A percentile compares a stretch with the other conserved stretches of the same genome.
Evolutionary conservation across 2,329 filamentous ascomycete species (phyloP).

Genomic region (Trichophyton mentagrophytes): DNA sequence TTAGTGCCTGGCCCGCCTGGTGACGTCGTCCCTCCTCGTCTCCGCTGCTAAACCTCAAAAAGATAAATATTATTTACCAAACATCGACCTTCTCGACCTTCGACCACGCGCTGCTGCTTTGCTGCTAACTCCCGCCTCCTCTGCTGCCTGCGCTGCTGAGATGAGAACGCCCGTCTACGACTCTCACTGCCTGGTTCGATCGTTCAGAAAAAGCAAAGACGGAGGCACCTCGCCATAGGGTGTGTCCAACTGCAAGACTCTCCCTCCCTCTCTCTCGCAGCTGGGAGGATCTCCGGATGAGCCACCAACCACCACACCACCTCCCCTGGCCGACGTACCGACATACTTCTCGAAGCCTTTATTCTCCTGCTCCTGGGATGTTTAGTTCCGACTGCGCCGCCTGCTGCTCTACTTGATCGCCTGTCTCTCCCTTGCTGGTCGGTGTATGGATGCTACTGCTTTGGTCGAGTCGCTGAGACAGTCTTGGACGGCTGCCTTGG

Average conservation of each 20-base stretch:
- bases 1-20: not conserved
- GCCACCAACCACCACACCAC: not conserved
- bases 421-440: not conserved
- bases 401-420: not conserved
- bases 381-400: not conserved
- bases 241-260: not conserved
- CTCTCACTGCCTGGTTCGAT: not conserved
- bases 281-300: not conserved
- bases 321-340: not conserved
- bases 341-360: not conserved
- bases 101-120: too few relatives aligned
- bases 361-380: not conserved
- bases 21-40: not conserved
- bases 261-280: not conserved
- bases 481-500: not conserved
- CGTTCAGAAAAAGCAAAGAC: conserved; percentile 2
- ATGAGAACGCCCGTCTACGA: not conserved
- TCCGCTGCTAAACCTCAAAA: not conserved
- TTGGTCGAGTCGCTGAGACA: not conserved
- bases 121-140: not conserved
- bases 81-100: not conserved
- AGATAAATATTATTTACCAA: not conserved
- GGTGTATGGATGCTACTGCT: not conserved
- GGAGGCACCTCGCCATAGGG: not conserved
- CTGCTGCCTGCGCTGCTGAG: not conserved